A percentile compares a stretch with the other conserved stretches of the same genome.
These are phyloP conservation scores for Jamesozyma lodderae DNA, from an alignment of 805 yeast species.

Conservation along the genomic window DNA sequence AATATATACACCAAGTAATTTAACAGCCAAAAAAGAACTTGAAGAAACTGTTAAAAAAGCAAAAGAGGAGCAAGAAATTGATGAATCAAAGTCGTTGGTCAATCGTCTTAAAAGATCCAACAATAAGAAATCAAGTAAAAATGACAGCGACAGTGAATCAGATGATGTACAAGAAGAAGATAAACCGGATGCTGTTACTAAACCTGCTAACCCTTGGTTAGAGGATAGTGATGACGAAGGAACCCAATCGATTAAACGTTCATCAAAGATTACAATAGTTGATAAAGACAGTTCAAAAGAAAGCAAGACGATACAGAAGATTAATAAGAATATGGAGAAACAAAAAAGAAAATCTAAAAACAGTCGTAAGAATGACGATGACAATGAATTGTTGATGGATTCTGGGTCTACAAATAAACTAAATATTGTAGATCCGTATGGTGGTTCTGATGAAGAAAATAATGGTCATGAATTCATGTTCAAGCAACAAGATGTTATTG, in stretches of 20 bases:
- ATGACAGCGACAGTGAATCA: slow-evolving; percentile 4
- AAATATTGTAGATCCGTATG: slow-evolving; percentile 41
- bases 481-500: slow-evolving; percentile 71
- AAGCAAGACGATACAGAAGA: slow-evolving; percentile 40
- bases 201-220: slow-evolving; percentile 45
- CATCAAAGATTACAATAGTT: slow-evolving; percentile 39
- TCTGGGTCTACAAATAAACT: slow-evolving; percentile 42
- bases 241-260: slow-evolving; percentile 27
- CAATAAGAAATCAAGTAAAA: slow-evolving; percentile 6
- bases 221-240: slow-evolving; percentile 26
- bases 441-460: slow-evolving; percentile 40
- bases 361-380: slow-evolving; percentile 31
- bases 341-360: slow-evolving; percentile 10
- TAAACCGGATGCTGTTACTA: slow-evolving; percentile 7
- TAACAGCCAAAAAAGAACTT: slow-evolving; percentile 24
- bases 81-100: slow-evolving; percentile 39
- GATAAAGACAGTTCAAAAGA: slow-evolving; percentile 43
- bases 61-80: slow-evolving; percentile 40
- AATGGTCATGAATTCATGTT: slow-evolving; percentile 43
- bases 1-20: slow-evolving; percentile 55
- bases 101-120: slow-evolving; percentile 30
- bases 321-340: slow-evolving; percentile 28
- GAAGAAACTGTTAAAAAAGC: slow-evolving; percentile 32
- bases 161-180: slow-evolving; percentile 2
- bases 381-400: slow-evolving; percentile 33